Base-by-base conservation (phyloP, 352 stramenopile genomes). In the Phytophthora aleatoria region DNA sequence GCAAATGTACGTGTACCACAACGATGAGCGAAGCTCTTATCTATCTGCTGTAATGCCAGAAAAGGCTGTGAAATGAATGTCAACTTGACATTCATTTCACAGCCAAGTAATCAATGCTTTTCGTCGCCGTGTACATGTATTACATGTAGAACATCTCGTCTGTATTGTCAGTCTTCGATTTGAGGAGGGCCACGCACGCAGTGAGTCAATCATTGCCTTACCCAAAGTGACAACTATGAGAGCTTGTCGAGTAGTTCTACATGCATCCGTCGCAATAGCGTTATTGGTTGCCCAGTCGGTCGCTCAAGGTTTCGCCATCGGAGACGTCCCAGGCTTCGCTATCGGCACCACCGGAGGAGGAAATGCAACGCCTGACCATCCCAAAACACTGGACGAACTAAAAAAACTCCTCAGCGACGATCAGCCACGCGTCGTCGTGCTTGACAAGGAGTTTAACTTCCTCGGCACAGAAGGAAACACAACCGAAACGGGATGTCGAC, bases 391-490 rank as follows among this genome's bases (percentile, higher is more conserved):
- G 31, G 49, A 62, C 7, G 57, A 84, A 49, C 67, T 84, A 35
- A 68, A 61, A 47, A 38, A 31, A 7, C 71, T 66, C 16, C 57
- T 84, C 15, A 24, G 27, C 0, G 72, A 81, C 39, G 52, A 38
- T 10, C 15, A 63, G 38, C 58, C 75, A 0, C 69, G 65, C 10
- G 73, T 85, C 0, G 68, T 85, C 51, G 58, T 82, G 10, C 53
- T 85, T 35, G 66, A 69, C 57, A 71, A 79, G 61, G 50, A 41
- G 0, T 81, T 79, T 33, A 56, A 81, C 61, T 83, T 77, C 60
- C 49, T 47, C 7, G 69, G 65, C 2, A 66, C 71, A 0, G 61
- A 77, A 53, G 64, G 69, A 13, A 69, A 44, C 2, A 77, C 69
- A 13, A 81, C 65, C 38, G 75, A 78, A 30, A 66, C 30, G 5